Conservation (phyloP, 202 grass and related monocot species). For the Elaeis oleifera region DNA sequence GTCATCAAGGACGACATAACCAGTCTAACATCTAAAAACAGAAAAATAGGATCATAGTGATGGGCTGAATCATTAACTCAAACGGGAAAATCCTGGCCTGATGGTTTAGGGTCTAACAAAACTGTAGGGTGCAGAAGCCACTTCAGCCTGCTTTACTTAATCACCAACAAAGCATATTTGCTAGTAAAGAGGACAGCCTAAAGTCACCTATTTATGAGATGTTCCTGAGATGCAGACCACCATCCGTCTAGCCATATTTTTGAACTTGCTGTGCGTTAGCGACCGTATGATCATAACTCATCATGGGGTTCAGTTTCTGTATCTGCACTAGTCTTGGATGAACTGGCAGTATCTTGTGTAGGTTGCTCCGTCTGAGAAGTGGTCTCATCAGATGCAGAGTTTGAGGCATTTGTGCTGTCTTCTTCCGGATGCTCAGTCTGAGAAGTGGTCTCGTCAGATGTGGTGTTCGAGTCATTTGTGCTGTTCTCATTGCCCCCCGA, state of each 20-base stretch:
- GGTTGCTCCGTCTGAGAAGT: constrained; percentile 33
- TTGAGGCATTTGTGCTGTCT: constrained; percentile 25
- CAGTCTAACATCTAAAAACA: no score
- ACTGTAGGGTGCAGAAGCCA: constrained; percentile 4
- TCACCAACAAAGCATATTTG: background rate
- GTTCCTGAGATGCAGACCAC: background rate
- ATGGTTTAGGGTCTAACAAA: background rate
- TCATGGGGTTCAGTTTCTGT: constrained; percentile 58
- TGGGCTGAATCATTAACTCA: no score
- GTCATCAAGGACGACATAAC: no score
- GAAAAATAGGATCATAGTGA: no score
- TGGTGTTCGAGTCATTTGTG: constrained; percentile 22
- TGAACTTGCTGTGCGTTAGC: background rate
- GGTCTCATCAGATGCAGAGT: constrained; percentile 31
- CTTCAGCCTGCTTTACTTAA: background rate
- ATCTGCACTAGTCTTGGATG: constrained; percentile 24
- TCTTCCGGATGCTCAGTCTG: constrained; percentile 35
- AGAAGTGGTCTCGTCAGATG: constrained; percentile 26
- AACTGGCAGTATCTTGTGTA: constrained; percentile 21
- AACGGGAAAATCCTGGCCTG: background rate
- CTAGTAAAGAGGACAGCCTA: background rate
- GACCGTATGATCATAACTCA: constrained; percentile 54
- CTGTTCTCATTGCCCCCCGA: constrained; percentile 38
- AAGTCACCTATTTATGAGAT: background rate
- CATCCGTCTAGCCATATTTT: background rate